These are phyloP conservation scores for Megacollybia platyphylla DNA, from an alignment of 1,284 basidiomycete genomes.

Conservation along the genomic window DNA sequence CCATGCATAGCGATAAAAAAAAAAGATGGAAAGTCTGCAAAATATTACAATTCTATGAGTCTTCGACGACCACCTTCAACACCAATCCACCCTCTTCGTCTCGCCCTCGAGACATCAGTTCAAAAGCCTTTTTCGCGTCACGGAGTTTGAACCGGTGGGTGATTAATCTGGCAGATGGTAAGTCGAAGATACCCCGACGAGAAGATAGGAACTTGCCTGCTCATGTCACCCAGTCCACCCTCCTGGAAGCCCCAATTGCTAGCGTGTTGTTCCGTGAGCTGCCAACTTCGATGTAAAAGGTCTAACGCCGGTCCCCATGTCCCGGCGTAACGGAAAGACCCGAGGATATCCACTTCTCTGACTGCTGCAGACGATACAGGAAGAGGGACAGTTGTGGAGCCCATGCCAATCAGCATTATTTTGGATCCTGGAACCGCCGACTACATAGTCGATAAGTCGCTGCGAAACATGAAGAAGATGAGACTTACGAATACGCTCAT, in stretches of 20 bases:
- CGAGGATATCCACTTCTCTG: conserved; percentile 88
- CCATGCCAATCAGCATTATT: conserved; percentile 94
- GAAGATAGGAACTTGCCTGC: conserved; percentile 1
- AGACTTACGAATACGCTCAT: conserved; percentile 70
- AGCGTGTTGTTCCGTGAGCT: conserved; percentile 46
- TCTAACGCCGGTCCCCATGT: conserved; percentile 78
- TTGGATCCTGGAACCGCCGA: conserved; percentile 76
- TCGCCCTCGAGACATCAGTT: conserved; percentile 61
- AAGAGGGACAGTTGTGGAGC: conserved; percentile 68
- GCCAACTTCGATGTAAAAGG: conserved; percentile 50
- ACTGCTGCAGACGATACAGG: conserved; percentile 77
- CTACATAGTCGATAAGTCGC: conserved; percentile 22
- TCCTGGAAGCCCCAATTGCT: conserved; percentile 1
- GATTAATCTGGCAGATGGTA: conserved; percentile 44
- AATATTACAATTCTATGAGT: not conserved
- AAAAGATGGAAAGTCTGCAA: not conserved
- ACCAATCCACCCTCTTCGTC: conserved; percentile 74
- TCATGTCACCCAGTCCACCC: conserved; percentile 2
- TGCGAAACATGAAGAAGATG: conserved; percentile 6
- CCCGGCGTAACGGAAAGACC: conserved; percentile 84
- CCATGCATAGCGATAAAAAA: not conserved
- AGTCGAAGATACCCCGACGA: not conserved
- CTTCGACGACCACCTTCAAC: conserved; percentile 73
- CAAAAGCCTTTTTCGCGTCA: conserved; percentile 64
- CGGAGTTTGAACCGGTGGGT: conserved; percentile 69